phyloP scores from a whole-genome alignment of 1,139 yeast genomes.

The Pichia sp. region DNA sequence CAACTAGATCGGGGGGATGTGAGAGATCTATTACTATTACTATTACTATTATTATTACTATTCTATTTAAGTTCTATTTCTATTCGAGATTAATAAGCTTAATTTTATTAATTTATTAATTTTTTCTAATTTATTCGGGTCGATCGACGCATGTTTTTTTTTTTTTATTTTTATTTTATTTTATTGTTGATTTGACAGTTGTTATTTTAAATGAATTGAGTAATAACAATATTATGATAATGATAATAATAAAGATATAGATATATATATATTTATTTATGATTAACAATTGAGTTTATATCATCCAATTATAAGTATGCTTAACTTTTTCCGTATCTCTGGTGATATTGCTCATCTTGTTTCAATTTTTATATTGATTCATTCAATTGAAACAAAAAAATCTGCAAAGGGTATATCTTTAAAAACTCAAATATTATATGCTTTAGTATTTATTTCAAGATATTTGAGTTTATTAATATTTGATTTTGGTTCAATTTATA shows the following conservation, averaged over 20 bases:
- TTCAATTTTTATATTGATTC: conserved; percentile 68
- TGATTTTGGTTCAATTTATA: conserved; percentile 63
- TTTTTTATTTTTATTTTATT: no score
- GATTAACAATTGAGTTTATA: no score
- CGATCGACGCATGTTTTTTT: background rate
- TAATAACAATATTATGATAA: no score
- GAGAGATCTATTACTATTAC: no score
- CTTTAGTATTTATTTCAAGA: conserved; percentile 63
- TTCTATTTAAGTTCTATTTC: background rate
- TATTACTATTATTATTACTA: no score
- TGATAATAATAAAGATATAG: no score
- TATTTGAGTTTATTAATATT: conserved; percentile 60
- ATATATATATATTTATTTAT: no score
- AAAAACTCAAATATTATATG: conserved; percentile 80
- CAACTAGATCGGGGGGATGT: no score
- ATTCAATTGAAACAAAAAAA: conserved; percentile 56
- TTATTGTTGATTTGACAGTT: no score
- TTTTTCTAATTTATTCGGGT: background rate
- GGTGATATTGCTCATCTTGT: conserved; percentile 80
- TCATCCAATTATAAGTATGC: no score
- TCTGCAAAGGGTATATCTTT: conserved; percentile 82
- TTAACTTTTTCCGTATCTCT: conserved; percentile 29
- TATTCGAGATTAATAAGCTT: background rate
- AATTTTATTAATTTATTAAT: background rate
- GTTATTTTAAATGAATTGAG: no score